Evolutionary conservation across 2,329 filamentous ascomycete species (phyloP).

Genomic region (Microdochium paspali): DNA sequence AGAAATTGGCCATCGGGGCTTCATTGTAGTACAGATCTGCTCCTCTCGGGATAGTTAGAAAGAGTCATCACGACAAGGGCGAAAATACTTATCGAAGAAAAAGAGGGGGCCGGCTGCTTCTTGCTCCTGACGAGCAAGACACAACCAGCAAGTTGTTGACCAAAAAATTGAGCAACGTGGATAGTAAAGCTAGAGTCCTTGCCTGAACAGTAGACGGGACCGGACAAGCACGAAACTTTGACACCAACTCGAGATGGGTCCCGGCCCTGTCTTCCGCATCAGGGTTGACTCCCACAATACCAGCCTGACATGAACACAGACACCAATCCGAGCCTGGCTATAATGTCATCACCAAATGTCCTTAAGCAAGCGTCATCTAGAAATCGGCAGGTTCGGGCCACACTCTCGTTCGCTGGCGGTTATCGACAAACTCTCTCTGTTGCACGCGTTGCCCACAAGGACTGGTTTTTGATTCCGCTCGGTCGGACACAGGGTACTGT

Average conservation of each 20-base stretch:
- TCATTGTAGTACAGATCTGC: too few species aligned
- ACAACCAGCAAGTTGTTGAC: background rate
- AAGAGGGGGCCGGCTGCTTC: background rate
- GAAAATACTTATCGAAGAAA: background rate
- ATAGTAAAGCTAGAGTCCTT: background rate
- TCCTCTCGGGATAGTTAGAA: background rate
- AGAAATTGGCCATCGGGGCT: background rate
- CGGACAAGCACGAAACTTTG: conserved; percentile 90
- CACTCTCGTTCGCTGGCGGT: conserved; percentile 7
- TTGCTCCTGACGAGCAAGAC: background rate
- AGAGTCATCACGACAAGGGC: background rate
- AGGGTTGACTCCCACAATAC: conserved; percentile 8
- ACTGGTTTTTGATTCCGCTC: conserved; percentile 94
- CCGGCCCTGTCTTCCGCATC: conserved; percentile 31
- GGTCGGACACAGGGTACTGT: conserved; percentile 22
- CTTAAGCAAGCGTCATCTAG: conserved; percentile 18
- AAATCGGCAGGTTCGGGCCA: conserved; percentile 7
- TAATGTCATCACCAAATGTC: conserved; percentile 11
- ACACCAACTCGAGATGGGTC: conserved; percentile 90
- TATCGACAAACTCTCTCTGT: conserved; percentile 54
- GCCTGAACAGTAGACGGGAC: conserved; percentile 20
- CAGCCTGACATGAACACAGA: conserved; percentile 7
- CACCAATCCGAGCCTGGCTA: conserved; percentile 2
- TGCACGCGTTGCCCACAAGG: conserved; percentile 76
- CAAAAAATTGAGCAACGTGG: background rate